Evolutionary conservation across 345 rosid genomes (phyloP), one percentile per base, ranked within the genome.

Genomic region (Nasturtium officinale): DNA sequence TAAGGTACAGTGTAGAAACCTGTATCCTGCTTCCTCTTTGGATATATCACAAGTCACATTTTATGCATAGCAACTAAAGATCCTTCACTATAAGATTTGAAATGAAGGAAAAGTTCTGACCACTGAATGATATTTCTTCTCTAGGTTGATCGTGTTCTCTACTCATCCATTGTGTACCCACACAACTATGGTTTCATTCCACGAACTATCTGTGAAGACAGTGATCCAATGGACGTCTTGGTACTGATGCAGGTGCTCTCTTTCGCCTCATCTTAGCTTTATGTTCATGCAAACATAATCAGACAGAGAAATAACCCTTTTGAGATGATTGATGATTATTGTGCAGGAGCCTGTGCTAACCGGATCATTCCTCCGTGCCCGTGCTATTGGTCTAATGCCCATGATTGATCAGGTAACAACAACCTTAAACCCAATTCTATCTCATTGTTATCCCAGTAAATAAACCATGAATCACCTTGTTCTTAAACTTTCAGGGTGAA

Each of bases 171-270:
- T 77, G 99, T 95, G 78, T 94, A 94, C 85, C 98, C 98, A 0
- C 98, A 94, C 85, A 94, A 94, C 83, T 94, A 95, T 77, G 99
- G 99, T 57, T 95, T 95, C 80, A 95, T 95, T 33, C 99, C 99
- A 0, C 84, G 99, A 57, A 95, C 99, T 57, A 66, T 95, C 42
- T 95, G 99, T 71, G 99, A 95, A 78, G 99, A 95, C 75, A 89
- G 92, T 74, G 99, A 95, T 77, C 99, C 99, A 17, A 90, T 95
- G 81, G 98, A 95, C 80, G 99, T 95, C 59, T 85, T 95, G 75
- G 68, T 95, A 68, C 86, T 95, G 75, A 95, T 95, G 99, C 99
- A 95, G 98, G 99, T 90, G 77, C 12, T 43, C 13, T n/a, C 67
- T 42, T 58, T 65, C 20, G 5, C 54, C 47, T 70, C 35, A 21